A percentile compares a stretch with the other conserved stretches of the same genome.
These are phyloP conservation scores for Globisporangium rhizosaccharum DNA, from an alignment of 352 stramenopile genomes.

Conservation along the genomic window DNA sequence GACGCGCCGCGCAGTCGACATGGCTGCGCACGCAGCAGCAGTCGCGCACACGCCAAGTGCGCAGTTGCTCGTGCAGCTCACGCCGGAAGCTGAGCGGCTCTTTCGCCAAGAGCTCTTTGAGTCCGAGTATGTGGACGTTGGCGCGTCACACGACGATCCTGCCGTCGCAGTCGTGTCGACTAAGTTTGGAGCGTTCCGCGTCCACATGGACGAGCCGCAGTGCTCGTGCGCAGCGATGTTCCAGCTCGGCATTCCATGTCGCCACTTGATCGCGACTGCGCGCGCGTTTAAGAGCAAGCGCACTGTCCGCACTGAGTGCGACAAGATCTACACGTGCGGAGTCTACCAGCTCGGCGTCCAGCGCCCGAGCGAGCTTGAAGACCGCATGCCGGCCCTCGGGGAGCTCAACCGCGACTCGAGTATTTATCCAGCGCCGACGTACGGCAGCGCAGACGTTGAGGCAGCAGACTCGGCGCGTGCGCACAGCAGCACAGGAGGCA, in stretches of 20 bases:
- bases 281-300: slow-evolving; percentile 55
- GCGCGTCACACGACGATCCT: slow-evolving; percentile 49
- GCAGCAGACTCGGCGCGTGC: background rate
- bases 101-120: slow-evolving; percentile 61
- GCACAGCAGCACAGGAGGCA: background rate
- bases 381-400: slow-evolving; percentile 10
- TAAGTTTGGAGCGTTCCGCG: slow-evolving; percentile 46
- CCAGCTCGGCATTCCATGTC: slow-evolving; percentile 71
- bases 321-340: slow-evolving; percentile 65
- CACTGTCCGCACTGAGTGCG: slow-evolving; percentile 52
- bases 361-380: slow-evolving; percentile 4
- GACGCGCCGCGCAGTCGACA: slow-evolving; percentile 1
- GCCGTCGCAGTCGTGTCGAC: slow-evolving; percentile 60
- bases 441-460: background rate
- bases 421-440: slow-evolving; percentile 10
- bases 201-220: slow-evolving; percentile 49
- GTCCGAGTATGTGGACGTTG: slow-evolving; percentile 51
- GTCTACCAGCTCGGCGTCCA: slow-evolving; percentile 26
- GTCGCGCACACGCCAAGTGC: too few species aligned
- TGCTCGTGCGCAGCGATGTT: slow-evolving; percentile 71
- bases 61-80: slow-evolving; percentile 28
- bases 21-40: background rate
- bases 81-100: slow-evolving; percentile 51
- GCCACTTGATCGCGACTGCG: slow-evolving; percentile 66
- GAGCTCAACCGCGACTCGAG: slow-evolving; percentile 14